Base-by-base conservation (phyloP, 192 early-diverging fungal genomes). In the Coemansia sp. region DNA sequence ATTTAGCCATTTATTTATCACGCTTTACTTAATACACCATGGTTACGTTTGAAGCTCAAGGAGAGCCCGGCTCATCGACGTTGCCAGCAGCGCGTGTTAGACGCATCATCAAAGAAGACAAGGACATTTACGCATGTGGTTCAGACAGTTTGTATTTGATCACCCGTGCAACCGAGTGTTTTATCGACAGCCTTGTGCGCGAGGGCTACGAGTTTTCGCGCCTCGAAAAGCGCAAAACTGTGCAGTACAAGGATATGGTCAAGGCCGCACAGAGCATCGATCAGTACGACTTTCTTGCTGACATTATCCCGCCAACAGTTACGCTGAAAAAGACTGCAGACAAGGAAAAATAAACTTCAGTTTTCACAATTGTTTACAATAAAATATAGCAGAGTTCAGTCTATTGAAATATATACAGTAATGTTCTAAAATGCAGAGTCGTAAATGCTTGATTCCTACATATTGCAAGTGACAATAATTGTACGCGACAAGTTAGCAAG, bases 21-120 rank as follows among this genome's bases (percentile, higher is more conserved):
- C 31, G 31, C 31, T 31, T 31, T 22, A 20, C 4, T 2, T 2
- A 9, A 20, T 23, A 47, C 31, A 31, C 31, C 31, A 76, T 76
- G 68, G 68, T 59, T 37, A 46, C 60, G 1, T 64, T 53, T n/a
- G 68, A 70, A 42, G 46, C 66, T 8, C 44, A 26, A 34, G 51
- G 57, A 38, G 11, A 60, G 9, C 58, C 86, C 4, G 89, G 88
- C 26, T 65, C 69, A 8, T 82, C 83, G 3, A 72, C 72, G 23
- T 58, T 91, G 55, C 89, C 89, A 2, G 74, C 84, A 7, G 87
- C 89, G 15, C 82, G 89, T 55, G 83, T 89, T 28, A 84, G 87
- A 44, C 80, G 87, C 14, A 89, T 91, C 60, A 86, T 91, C 66
- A 91, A 89, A 60, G 85, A 89, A 60, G 89, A 91, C 68, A 86